Evolutionary conservation across 2,329 filamentous ascomycete genomes (phyloP), one percentile per base, ranked within the genome.

Genomic region (Colletotrichum coccodes): DNA sequence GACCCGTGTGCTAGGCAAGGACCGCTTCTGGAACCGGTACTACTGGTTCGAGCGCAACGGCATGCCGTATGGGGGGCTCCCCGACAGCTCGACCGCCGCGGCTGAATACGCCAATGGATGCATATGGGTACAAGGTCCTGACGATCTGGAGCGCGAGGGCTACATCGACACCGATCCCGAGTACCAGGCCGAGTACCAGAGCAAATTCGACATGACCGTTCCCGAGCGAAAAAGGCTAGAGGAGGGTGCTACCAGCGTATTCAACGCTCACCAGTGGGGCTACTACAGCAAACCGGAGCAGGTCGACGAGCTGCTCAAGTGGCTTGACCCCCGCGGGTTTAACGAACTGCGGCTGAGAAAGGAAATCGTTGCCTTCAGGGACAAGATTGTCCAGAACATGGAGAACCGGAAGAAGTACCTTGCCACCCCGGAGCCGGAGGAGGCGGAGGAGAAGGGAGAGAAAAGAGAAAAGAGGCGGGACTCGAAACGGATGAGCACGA

Each of bases 11-110:
- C 86, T 99, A 30, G 96, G 96, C 69, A 95, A 96, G 78, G 96
- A 99, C 80, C 90, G 96, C 50, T 99, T 97, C 85, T 97, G 95
- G 90, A 98, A 99, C 80, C 90, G 95, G 61, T 99, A 98, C 81
- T 98, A 97, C 85, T 99, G 96, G 95, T 98, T 98, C 79, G 96
- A 99, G 81, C 92, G 95, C 71, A 99, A 98, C 76, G 96, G 95
- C 28, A 98, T 98, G 95, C 96, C 96, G 0, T 97, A 95, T 75
- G 94, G 88, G 36, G 96, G 96, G 5, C 86, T 98, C 63, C 95
- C 95, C 0, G 89, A 88, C 72, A 97, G 94, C 79, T 98, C 95
- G 18, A 98, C 95, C 1, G 92, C 94, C 1, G 86, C 90, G 52
- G 94, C 95, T 26, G 91, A 89, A 9, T 99, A 98, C 77, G 95